Base-by-base conservation (phyloP, 768 basidiomycete genomes). In the Russula brevipes region DNA sequence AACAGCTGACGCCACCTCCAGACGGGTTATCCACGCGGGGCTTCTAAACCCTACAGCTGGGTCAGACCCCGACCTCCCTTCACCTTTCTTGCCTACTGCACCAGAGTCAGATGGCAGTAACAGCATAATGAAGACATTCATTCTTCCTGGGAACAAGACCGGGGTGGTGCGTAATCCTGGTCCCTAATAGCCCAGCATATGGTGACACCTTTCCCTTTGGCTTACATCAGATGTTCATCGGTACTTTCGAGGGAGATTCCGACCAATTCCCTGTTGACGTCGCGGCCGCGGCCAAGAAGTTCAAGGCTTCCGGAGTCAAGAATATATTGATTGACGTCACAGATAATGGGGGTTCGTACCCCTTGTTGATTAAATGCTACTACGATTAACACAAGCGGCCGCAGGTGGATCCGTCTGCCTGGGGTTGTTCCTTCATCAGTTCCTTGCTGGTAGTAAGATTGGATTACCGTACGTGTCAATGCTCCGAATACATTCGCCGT, bases 371-470 rank as follows among this genome's bases (percentile, higher is more conserved):
- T 14, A 24, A 30, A 39, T 19, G 12, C 33, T 12, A n/a, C 2
- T n/a, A 12, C 14, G 4, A 45, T n/a, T 61, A 36, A 61, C 14
- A 2, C 17, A 7, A 9, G n/a, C 35, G 5, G 14, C 17, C 2
- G 33, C 41, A 67, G 84, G 84, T 60, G 85, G 85, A 30, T 84
- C 80, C 60, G 77, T 86, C 7, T 86, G 85, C 69, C 76, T 86
- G 10, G 85, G 84, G 2, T 77, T 81, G 44, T 86, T 85, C 76
- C 73, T 88, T 47, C 83, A 85, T 65, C 78, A 78, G 57, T 85
- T 77, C 69, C 76, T 88, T 30, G 77, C 79, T 8, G 85, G 83
- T 9, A 74, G 76, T 1, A 72, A 76, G 30, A 73, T 82, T 45
- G 81, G 79, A 4, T 80, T 80, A 63, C 78, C 82, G 83, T 85